Conservation (phyloP, 2,329 filamentous ascomycete species). For the Plenodomus biglobosus region DNA sequence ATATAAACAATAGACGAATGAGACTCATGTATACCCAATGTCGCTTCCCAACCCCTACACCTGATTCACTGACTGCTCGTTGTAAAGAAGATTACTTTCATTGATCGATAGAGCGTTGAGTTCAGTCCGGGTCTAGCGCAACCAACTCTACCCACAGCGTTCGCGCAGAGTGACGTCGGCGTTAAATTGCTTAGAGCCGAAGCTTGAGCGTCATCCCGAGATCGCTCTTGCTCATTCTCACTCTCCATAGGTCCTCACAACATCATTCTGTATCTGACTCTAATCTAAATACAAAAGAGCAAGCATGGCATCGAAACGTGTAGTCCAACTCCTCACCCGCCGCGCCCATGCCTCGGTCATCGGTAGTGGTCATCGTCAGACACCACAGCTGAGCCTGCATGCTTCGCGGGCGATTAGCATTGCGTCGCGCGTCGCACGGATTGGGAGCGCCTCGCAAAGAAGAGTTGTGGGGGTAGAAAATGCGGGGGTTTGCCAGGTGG, state of each 20-base stretch:
- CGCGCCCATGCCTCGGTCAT: slow-evolving; percentile 11
- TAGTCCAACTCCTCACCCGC: slow-evolving; percentile 15
- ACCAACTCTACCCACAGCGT: not conserved
- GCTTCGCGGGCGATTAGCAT: slow-evolving; percentile 9
- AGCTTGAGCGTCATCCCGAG: slow-evolving; percentile 8
- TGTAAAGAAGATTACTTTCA: too few relatives aligned
- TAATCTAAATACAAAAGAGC: too few relatives aligned
- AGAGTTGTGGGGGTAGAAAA: not conserved
- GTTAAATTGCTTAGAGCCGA: slow-evolving; percentile 23
- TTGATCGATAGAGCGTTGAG: not conserved
- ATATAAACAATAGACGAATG: slow-evolving; percentile 12
- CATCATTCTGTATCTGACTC: not conserved
- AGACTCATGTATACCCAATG: slow-evolving; percentile 8
- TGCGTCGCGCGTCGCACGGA: slow-evolving; percentile 3
- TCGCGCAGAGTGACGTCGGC: slow-evolving; percentile 27
- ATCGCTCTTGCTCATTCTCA: slow-evolving; percentile 1
- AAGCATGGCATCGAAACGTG: slow-evolving; percentile 25
- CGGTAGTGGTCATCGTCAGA: slow-evolving; percentile 6
- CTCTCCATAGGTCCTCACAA: not conserved
- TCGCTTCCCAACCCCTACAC: not conserved
- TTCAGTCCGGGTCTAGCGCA: slow-evolving; percentile 6
- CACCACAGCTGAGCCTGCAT: slow-evolving; percentile 11
- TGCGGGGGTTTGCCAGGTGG: not conserved
- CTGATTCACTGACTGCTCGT: too few relatives aligned
- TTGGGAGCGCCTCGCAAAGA: not conserved